Base-by-base conservation (phyloP, 208 protist genomes). In the Leishmania arabica region DNA sequence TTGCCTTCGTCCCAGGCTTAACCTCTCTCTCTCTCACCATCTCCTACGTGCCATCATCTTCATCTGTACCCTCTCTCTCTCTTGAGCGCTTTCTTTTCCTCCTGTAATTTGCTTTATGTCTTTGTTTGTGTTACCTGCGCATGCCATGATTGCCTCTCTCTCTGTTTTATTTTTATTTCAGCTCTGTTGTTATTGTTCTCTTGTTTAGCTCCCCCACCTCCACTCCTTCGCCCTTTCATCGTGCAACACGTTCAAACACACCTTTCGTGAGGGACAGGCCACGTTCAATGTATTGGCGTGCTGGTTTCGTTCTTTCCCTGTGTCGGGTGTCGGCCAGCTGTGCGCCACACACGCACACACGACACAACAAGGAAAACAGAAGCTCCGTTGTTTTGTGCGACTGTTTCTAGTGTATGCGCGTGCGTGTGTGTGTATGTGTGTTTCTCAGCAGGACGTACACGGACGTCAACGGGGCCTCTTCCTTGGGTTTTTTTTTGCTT, bases 1-100 rank as follows among this genome's bases (percentile, higher is more conserved):
- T 83, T 69, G 19, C 72, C 49, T 77, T 81, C 27, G 19, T 62
- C 27, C 24, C 27, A 24, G 56, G 56, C 56, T 62, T 2, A 24
- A 31, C 34, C 34, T 34, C 34, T 34, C 8, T 11, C 11, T 62
- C 56, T 62, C 56, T 31, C 56, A 31, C 56, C 56, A 31, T 62
- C 9, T 11, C 56, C 27, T n/a, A 62, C 56, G 31, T 62, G 56
- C 24, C 56, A 31, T 62, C 56, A 62, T 37, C 60, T 66, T 40
- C 56, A 62, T 54, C 56, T 62, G 24, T 31, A 62, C 56, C 56
- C 27, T 11, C 13, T 19, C 31, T 37, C n/a, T 66, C 3, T 31
- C n/a, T 66, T 70, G 21, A 56, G 47, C 65, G 66, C 65, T 81
- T 53, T 76, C 68, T 64, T 40, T 47, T 24, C 27, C 2, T 13